phyloP scores from a whole-genome alignment of 345 rosid genomes.

The Syzygium aromaticum region DNA sequence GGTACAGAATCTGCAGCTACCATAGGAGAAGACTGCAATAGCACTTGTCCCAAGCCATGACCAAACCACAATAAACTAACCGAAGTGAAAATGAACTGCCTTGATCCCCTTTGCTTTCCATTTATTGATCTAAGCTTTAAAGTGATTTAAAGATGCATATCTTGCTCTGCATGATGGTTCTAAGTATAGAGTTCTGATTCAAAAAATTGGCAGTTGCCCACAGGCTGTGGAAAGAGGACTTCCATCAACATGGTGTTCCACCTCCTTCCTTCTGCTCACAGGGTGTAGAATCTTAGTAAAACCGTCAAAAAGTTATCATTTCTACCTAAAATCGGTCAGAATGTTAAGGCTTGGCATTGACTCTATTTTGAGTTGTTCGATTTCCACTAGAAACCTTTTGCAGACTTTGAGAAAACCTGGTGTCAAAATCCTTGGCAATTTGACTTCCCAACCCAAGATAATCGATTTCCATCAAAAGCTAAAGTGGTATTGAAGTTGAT shows the following conservation, averaged over 20 bases:
- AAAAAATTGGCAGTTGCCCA: background rate
- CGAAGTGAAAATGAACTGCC: background rate
- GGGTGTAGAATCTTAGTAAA: background rate
- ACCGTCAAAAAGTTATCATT: background rate
- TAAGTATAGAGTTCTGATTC: background rate
- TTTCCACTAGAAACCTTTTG: background rate
- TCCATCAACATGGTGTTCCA: background rate
- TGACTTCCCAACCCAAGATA: background rate
- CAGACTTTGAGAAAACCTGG: background rate
- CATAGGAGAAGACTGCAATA: background rate
- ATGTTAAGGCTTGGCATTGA: background rate
- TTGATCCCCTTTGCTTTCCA: background rate
- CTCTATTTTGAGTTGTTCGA: background rate
- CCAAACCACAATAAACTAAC: background rate
- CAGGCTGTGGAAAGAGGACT: background rate
- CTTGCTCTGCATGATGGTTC: background rate
- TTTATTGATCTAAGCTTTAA: background rate
- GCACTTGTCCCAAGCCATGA: background rate
- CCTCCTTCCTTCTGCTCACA: background rate
- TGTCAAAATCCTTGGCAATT: background rate
- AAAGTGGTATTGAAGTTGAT: background rate
- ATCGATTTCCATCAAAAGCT: background rate
- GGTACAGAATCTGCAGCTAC: background rate
- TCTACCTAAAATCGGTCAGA: background rate
- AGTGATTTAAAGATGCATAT: background rate